phyloP scores from a whole-genome alignment of 1,284 basidiomycete genomes.

The Earliella scabrosa region DNA sequence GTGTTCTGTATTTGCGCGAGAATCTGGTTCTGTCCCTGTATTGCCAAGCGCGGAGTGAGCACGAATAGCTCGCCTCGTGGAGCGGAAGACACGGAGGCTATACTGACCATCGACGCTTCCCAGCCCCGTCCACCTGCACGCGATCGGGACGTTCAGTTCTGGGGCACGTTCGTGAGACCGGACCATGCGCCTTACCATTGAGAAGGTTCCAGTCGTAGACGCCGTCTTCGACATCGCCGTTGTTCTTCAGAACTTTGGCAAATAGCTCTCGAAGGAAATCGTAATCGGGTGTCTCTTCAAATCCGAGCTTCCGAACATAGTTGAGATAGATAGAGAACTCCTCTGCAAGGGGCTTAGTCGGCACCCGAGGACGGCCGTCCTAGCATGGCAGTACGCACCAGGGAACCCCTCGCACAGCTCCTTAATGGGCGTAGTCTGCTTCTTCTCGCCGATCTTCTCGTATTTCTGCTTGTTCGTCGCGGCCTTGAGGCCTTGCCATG shows the following conservation, averaged over 20 bases:
- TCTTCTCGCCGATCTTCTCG: slow-evolving; percentile 99
- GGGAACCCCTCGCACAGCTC: slow-evolving; percentile 94
- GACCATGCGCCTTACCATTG: slow-evolving; percentile 52
- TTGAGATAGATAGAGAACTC: slow-evolving; percentile 90
- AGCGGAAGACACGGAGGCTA: slow-evolving; percentile 6
- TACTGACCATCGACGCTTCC: slow-evolving; percentile 81
- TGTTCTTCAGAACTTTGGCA: slow-evolving; percentile 88
- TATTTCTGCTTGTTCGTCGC: slow-evolving; percentile 99
- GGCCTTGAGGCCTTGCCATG: slow-evolving; percentile 97
- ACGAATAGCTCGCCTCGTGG: slow-evolving; percentile 23
- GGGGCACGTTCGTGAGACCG: slow-evolving; percentile 17
- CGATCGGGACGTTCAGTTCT: slow-evolving; percentile 10
- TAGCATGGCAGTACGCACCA: slow-evolving; percentile 50
- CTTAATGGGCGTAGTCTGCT: slow-evolving; percentile 95
- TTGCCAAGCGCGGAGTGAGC: slow-evolving; percentile 33
- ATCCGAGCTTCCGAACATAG: slow-evolving; percentile 87
- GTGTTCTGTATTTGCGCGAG: slow-evolving; percentile 62
- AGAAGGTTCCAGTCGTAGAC: slow-evolving; percentile 92
- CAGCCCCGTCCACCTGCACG: slow-evolving; percentile 86
- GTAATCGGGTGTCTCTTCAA: slow-evolving; percentile 96
- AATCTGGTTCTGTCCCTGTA: slow-evolving; percentile 56
- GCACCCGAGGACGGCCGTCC: neutral
- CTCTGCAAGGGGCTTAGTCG: slow-evolving; percentile 48
- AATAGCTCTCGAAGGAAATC: slow-evolving; percentile 94
- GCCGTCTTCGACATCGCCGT: slow-evolving; percentile 87